phyloP scores from a whole-genome alignment of 2,329 filamentous ascomycete genomes.

The Plenodomus lindquistii region DNA sequence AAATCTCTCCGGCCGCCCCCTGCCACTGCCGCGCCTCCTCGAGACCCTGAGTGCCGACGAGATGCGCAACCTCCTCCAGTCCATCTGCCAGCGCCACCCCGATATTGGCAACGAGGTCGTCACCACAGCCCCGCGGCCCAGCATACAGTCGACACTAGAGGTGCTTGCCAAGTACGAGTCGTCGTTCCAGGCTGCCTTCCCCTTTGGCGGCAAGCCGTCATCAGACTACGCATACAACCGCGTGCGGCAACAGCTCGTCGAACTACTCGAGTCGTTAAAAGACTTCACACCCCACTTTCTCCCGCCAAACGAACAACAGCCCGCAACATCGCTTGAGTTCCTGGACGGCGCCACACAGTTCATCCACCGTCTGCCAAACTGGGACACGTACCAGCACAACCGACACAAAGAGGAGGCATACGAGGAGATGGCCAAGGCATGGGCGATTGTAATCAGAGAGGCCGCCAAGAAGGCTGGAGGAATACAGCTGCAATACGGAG shows the following conservation, averaged over 20 bases:
- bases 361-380: slow-evolving; percentile 86
- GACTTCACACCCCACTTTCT: slow-evolving; percentile 97
- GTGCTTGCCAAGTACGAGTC: slow-evolving; percentile 83
- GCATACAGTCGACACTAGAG: slow-evolving; percentile 75
- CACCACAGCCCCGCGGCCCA: slow-evolving; percentile 82
- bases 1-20: slow-evolving; percentile 69
- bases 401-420: slow-evolving; percentile 95
- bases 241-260: slow-evolving; percentile 77
- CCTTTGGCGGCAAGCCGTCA: slow-evolving; percentile 78
- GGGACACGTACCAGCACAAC: slow-evolving; percentile 85
- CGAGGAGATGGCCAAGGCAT: slow-evolving; percentile 92
- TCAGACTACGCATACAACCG: slow-evolving; percentile 96
- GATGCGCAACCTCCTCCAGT: slow-evolving; percentile 82
- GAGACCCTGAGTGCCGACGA: slow-evolving; percentile 89
- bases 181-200: slow-evolving; percentile 76
- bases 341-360: slow-evolving; percentile 88
- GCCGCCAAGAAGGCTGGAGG: slow-evolving; percentile 89
- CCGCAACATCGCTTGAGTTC: slow-evolving; percentile 81
- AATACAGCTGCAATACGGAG: slow-evolving; percentile 83
- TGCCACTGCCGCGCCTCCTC: slow-evolving; percentile 76
- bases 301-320: slow-evolving; percentile 83
- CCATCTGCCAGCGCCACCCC: slow-evolving; percentile 87
- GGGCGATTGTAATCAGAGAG: slow-evolving; percentile 88
- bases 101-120: slow-evolving; percentile 84
- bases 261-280: slow-evolving; percentile 83